A percentile compares a stretch with the other conserved stretches of the same genome.
Evolutionary conservation across 2,329 filamentous ascomycete species (phyloP).

Genomic region (Cordyceps militaris): DNA sequence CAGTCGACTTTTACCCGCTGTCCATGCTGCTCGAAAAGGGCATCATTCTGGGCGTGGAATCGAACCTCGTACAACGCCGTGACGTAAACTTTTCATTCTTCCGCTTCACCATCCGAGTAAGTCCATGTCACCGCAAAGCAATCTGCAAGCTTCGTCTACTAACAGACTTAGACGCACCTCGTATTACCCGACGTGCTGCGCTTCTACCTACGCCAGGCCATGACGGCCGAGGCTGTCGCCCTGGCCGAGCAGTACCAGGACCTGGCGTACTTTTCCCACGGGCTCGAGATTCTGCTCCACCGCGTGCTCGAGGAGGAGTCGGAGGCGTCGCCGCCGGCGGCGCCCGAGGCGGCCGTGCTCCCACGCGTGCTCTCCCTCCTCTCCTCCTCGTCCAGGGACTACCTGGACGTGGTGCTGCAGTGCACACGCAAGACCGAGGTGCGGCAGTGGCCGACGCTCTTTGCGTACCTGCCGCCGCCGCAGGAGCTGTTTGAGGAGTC

Average conservation of each 20-base stretch:
- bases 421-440: conserved; percentile 97
- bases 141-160: not conserved
- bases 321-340: conserved; percentile 57
- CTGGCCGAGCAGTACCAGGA: conserved; percentile 80
- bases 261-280: conserved; percentile 87
- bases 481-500: conserved; percentile 92
- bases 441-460: conserved; percentile 88
- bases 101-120: conserved; percentile 77
- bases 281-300: conserved; percentile 84
- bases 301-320: conserved; percentile 93
- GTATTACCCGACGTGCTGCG: conserved; percentile 85
- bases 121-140: conserved; percentile 24
- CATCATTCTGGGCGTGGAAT: conserved; percentile 82
- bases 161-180: conserved; percentile 65
- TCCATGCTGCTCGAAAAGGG: conserved; percentile 84
- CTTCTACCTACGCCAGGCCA: conserved; percentile 67
- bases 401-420: conserved; percentile 91
- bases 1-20: conserved; percentile 91
- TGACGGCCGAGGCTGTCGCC: conserved; percentile 71
- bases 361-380: conserved; percentile 56
- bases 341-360: conserved; percentile 57
- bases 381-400: conserved; percentile 72
- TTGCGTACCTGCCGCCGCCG: conserved; percentile 82
- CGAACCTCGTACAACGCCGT: conserved; percentile 85
- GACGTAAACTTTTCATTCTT: conserved; percentile 89